Base-by-base conservation (phyloP, 495 filamentous ascomycete species). In the Penicillium cosmopolitanum region DNA sequence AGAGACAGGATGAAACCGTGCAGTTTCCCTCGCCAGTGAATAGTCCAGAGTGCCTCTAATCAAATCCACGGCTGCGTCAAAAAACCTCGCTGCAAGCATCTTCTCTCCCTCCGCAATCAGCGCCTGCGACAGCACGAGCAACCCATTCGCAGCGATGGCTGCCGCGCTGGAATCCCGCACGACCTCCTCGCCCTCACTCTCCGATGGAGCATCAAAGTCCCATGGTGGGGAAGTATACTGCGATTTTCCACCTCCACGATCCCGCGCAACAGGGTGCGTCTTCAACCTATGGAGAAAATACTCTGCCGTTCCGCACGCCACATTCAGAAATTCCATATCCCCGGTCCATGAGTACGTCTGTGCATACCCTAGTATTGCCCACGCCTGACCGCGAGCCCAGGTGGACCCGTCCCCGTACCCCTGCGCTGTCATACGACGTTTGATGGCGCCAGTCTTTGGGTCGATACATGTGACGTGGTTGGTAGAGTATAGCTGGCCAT, bases 311-410 rank as follows among this genome's bases (percentile, higher is more conserved):
- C 13, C 36, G 36, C 36, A 38, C 5, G 36, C 15, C 36, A 38
- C 36, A 38, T 9, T 64, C 25, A 81, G 69, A 60, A 81, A 81
- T 0, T 54, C 58, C 3, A 13, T 58, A 5, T 76, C 67, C 34
- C 73, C 69, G 0, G 78, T 82, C 75, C 77, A 80, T 11, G 25
- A 61, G 50, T 77, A 80, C 0, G 77, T 75, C 55, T 78, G 75
- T 1, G 77, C 66, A 55, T 74, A 81, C 0, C 80, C 80, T 8
- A 74, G 62, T 15, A 81, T 73, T 38, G 61, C 76, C 80, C 80
- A 82, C 0, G 77, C 73, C 61, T 82, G 78, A 1, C 80, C 78
- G 25, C 80, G 62, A 1, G 74, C 55, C 80, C 80, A 82, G 9
- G 70, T 74, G 0, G 76, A 80, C 21, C 57, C 51, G 40, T 77